A percentile compares a stretch with the other conserved stretches of the same genome.
phyloP scores from a whole-genome alignment of 805 yeast genomes.

The Candida maris region DNA sequence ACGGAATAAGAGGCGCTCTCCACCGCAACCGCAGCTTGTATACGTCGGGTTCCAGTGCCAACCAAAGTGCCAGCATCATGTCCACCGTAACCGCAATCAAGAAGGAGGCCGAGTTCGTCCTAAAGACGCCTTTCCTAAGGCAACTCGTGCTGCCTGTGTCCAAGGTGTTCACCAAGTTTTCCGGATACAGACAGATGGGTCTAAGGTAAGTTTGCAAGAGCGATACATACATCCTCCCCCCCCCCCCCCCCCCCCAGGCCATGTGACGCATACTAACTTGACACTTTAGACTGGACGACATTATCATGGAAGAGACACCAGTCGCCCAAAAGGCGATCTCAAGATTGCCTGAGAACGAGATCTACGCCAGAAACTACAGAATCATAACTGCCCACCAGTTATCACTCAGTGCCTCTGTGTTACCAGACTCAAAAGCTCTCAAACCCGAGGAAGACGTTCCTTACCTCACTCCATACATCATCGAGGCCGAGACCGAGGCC shows the following conservation, averaged over 20 bases:
- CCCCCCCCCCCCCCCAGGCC: too few relatives aligned
- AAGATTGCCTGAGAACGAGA: conserved; percentile 81
- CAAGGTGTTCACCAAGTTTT: conserved; percentile 60
- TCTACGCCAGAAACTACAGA: conserved; percentile 90
- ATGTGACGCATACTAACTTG: too few relatives aligned
- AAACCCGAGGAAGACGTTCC: conserved; percentile 77
- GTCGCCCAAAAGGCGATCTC: conserved; percentile 79
- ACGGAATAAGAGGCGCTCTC: too few relatives aligned
- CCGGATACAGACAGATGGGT: conserved; percentile 96
- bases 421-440: conserved; percentile 76
- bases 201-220: conserved; percentile 47
- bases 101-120: conserved; percentile 72
- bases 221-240: too few relatives aligned
- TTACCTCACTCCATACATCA: conserved; percentile 81
- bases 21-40: background rate
- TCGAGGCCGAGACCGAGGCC: conserved; percentile 92
- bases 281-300: conserved; percentile 65
- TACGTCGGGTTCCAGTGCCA: too few relatives aligned
- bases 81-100: conserved; percentile 65
- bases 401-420: conserved; percentile 75
- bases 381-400: conserved; percentile 88
- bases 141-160: conserved; percentile 79
- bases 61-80: conserved; percentile 31
- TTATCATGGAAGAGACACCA: conserved; percentile 84
- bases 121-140: conserved; percentile 74